Evolutionary conservation across 139 green algal genomes (phyloP).

Genomic region (Gonium pectorale): DNA sequence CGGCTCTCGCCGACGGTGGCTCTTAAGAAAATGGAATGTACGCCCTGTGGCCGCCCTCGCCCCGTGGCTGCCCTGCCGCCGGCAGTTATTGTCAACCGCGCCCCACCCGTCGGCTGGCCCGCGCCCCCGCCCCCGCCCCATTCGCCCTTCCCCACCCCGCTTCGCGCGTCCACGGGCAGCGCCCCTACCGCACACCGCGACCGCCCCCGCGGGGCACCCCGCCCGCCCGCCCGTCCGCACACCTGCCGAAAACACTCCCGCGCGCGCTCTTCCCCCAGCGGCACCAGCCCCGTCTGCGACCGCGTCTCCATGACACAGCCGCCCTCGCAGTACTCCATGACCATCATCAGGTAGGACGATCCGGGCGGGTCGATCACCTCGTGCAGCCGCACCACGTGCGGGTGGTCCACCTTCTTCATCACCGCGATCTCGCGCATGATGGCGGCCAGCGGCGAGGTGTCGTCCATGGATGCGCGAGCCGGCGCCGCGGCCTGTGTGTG

Average conservation of each 20-base stretch:
- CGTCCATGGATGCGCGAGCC: slow-evolving; percentile 33
- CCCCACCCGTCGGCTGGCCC: no score
- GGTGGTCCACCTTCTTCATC: slow-evolving; percentile 81
- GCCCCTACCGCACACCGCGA: no score
- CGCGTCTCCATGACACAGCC: slow-evolving; percentile 73
- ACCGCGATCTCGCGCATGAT: slow-evolving; percentile 69
- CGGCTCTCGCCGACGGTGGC: no score
- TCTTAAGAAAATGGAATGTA: no score
- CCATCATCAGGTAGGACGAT: slow-evolving; percentile 82
- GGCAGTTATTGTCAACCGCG: no score
- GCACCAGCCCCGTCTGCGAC: slow-evolving; percentile 58
- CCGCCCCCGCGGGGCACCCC: no score
- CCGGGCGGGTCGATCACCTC: slow-evolving; percentile 75
- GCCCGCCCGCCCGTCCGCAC: no score
- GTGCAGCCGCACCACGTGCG: slow-evolving; percentile 86
- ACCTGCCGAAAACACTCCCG: slow-evolving; percentile 60
- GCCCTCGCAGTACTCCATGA: slow-evolving; percentile 89
- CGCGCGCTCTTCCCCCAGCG: slow-evolving; percentile 40
- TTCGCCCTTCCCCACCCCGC: no score
- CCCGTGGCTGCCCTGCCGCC: no score
- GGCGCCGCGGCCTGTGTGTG: slow-evolving; percentile 1
- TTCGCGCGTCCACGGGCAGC: no score
- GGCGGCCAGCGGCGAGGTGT: slow-evolving; percentile 35
- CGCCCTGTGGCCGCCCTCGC: no score
- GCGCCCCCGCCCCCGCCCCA: no score